Evolutionary conservation across 371 early-diverging fungal genomes (phyloP).

Genomic region (Rhizopus sp.): DNA sequence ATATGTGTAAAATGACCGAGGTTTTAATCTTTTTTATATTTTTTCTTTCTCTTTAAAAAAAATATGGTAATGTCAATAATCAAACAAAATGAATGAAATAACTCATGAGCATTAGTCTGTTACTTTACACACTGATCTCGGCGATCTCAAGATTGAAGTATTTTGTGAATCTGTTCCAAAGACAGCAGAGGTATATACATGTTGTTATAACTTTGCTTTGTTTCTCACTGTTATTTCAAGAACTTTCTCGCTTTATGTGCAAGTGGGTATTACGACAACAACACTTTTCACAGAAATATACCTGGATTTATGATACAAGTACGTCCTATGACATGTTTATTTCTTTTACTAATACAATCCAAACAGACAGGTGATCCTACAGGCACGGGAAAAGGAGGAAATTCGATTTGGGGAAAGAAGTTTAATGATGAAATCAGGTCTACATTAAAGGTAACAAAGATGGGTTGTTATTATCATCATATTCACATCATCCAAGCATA

Average conservation of each 20-base stretch:
- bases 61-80: no score
- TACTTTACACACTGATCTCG: slow-evolving; percentile 87
- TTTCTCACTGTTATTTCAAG: slow-evolving; percentile 31
- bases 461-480: no score
- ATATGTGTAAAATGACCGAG: no score
- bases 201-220: background rate
- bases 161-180: slow-evolving; percentile 83
- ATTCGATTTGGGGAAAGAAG: slow-evolving; percentile 82
- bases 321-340: slow-evolving; percentile 5
- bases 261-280: slow-evolving; percentile 88
- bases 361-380: slow-evolving; percentile 88
- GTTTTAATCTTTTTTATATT: no score
- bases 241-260: slow-evolving; percentile 96
- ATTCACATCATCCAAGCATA: slow-evolving; percentile 57
- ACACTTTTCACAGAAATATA: slow-evolving; percentile 86
- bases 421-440: slow-evolving; percentile 91
- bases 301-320: slow-evolving; percentile 91
- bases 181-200: slow-evolving; percentile 71
- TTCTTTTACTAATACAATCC: background rate
- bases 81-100: no score
- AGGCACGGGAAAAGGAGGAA: slow-evolving; percentile 87
- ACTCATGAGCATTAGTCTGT: slow-evolving; percentile 56
- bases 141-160: slow-evolving; percentile 88
- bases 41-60: no score
- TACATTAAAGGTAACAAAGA: slow-evolving; percentile 65